These are phyloP conservation scores for Grosmannia penicillata DNA, from an alignment of 2,329 filamentous ascomycete species.

Conservation along the genomic window DNA sequence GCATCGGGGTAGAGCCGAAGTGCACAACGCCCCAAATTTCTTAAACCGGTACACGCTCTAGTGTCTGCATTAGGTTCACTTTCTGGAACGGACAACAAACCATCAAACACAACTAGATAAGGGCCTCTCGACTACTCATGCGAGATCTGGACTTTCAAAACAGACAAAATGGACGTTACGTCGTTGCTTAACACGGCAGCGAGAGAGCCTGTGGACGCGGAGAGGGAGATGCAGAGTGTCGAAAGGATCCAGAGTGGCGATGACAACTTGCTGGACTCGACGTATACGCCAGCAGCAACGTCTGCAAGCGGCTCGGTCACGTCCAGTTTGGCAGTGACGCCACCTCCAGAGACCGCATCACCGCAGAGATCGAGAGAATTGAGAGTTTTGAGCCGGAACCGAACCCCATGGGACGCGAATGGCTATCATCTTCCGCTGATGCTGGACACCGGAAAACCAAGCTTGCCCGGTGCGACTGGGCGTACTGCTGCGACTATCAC, in stretches of 20 bases:
- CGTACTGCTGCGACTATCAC: background rate
- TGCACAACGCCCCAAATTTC: no score
- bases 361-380: slow-evolving; percentile 16
- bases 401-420: slow-evolving; percentile 36
- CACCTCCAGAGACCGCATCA: slow-evolving; percentile 17
- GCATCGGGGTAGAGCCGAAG: no score
- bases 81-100: no score
- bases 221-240: background rate
- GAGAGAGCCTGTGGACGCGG: slow-evolving; percentile 14
- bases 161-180: slow-evolving; percentile 23
- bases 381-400: slow-evolving; percentile 17
- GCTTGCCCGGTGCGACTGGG: slow-evolving; percentile 4
- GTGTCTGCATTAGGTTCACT: no score
- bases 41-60: no score
- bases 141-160: no score
- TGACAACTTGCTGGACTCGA: background rate
- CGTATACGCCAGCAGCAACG: slow-evolving; percentile 12
- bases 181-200: slow-evolving; percentile 24
- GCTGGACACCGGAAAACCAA: slow-evolving; percentile 23
- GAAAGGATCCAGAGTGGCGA: background rate
- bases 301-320: slow-evolving; percentile 11
- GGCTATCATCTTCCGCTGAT: slow-evolving; percentile 31
- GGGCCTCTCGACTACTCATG: no score
- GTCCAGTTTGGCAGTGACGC: slow-evolving; percentile 17
- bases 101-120: no score